Evolutionary conservation across 768 basidiomycete species (phyloP).

Genomic region (Suillus paluster): DNA sequence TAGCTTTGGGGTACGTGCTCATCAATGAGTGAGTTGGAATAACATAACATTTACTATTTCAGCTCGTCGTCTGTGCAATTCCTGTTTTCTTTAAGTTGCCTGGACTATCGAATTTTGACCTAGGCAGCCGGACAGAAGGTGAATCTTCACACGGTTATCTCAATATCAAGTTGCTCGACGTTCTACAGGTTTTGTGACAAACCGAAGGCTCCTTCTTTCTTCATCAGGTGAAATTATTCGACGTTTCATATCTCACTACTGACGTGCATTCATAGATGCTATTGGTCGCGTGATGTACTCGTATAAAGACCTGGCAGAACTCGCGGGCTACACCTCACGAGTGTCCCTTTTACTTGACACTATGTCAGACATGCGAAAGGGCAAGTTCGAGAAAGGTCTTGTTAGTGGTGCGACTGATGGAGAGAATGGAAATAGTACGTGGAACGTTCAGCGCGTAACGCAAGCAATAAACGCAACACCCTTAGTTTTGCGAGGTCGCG

Average conservation of each 20-base stretch:
- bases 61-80: constrained; percentile 89
- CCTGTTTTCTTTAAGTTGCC: constrained; percentile 91
- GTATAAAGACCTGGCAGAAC: constrained; percentile 94
- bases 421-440: constrained; percentile 78
- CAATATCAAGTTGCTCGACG: not conserved
- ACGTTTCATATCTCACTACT: constrained; percentile 5
- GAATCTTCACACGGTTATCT: constrained; percentile 8
- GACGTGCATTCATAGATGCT: constrained; percentile 60
- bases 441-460: not conserved
- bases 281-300: constrained; percentile 97
- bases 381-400: constrained; percentile 87
- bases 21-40: not conserved
- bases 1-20: constrained; percentile 78
- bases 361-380: constrained; percentile 83
- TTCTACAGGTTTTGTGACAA: constrained; percentile 89
- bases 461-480: constrained; percentile 5
- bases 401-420: constrained; percentile 74
- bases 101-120: constrained; percentile 65
- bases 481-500: constrained; percentile 78
- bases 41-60: constrained; percentile 17
- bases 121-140: constrained; percentile 93
- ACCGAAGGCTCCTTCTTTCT: constrained; percentile 86
- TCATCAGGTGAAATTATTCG: constrained; percentile 62
- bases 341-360: constrained; percentile 89
- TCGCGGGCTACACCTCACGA: constrained; percentile 94